Evolutionary conservation across 495 filamentous ascomycete species (phyloP), one percentile per base, ranked within the genome.

Genomic region (Lasiosphaeria hispida): DNA sequence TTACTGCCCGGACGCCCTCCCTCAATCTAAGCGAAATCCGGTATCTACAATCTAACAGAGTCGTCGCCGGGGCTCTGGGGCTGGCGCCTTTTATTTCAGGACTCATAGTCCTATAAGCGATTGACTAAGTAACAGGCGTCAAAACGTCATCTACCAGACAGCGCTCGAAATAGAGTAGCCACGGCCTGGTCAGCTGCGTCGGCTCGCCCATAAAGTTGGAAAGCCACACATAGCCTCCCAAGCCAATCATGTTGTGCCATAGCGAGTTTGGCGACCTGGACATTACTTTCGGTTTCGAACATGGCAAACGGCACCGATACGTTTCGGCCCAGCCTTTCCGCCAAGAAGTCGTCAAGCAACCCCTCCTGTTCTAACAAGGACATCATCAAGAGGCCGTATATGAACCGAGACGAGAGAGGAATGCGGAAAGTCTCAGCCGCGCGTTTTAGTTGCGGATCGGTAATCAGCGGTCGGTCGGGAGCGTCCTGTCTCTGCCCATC

Each of bases 251-350:
- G 42, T 44, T 44, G 42, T 44, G 42, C 42, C 42, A 44, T 44
- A 14, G 42, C 42, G 42, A 44, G 42, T 44, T 44, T 44, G 42
- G 42, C 42, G 42, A 44, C 42, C 42, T 44, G 42, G 42, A 44
- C 42, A 17, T 44, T 44, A 17, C 42, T 44, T 44, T 44, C 42
- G 42, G 42, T 44, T 44, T 44, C 15, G 42, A 44, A 44, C 42
- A 17, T 17, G 42, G 42, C 42, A 44, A 44, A 44, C 42, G 42
- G 42, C 17, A 44, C 42, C 42, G 7, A 44, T 44, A 44, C 42
- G 42, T 44, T 44, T 44, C 42, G 42, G 42, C 42, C 17, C 42
- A 44, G 42, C 42, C 42, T 44, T 44, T 44, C 42, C 42, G 42
- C 42, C 42, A 44, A 10, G 42, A 44, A 44, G 42, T 44, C 42